Evolutionary conservation across 345 rosid species (phyloP), one percentile per base, ranked within the genome.

Genomic region (Citropsis articulata): DNA sequence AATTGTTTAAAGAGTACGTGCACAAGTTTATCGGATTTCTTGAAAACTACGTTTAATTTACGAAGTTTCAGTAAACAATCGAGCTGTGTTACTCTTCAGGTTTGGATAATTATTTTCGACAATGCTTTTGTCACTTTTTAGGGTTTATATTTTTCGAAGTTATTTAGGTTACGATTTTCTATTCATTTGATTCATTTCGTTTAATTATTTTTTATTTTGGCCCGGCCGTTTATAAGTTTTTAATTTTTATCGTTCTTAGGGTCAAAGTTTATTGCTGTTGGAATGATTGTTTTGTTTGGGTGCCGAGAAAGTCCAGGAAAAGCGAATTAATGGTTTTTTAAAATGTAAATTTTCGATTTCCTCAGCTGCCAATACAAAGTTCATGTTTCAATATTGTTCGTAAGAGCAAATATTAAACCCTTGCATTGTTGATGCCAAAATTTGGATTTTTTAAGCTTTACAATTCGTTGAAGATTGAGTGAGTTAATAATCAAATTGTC

Each of bases 11-110:
- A 16, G 69, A 60, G 69, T 71, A 31, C 57, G 14, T 42, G 57
- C 73, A 18, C n/a, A 16, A 69, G 14, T 71, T 53, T 2, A 18
- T 24, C 50, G 18, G 65, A 33, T 66, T 42, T 73, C 74, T 60
- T 33, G 13, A 25, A 24, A 59, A 1, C 77, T 9, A 66, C 73
- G 80, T 35, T 66, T 72, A 48, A 4, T 25, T 56, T 63, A 9
- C 45, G 48, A 35, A 56, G 4, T 6, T 45, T 57, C 69, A 72
- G 73, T 66, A 40, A 72, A 59, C 6, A 56, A 71, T 77, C 70
- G 74, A 76, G 57, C 59, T 45, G 35, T 18, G 35, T 45, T 45
- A 22, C 18, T 25, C 28, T 55, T 42, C 71, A 81, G 84, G 84
- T 81, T 81, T 10, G 84, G 42, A 55, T 53, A 9, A 13, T 38